Percentiles rank a stretch among this genome's conserved stretches.
Conservation (phyloP, 2,329 filamentous ascomycete species). For the Hypoxylon sp. region DNA sequence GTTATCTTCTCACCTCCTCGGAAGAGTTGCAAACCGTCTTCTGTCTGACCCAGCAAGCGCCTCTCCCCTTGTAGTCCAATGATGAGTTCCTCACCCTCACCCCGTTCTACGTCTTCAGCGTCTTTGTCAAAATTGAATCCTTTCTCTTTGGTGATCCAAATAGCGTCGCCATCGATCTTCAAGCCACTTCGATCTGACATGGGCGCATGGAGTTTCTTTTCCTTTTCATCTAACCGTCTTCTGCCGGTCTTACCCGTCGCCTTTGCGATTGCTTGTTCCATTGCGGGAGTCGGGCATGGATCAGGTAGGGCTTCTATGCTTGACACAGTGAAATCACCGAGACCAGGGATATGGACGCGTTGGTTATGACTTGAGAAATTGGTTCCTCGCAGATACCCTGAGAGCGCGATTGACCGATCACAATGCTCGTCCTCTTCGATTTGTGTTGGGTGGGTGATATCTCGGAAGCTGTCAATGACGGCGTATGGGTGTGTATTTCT, state of each 20-base stretch:
- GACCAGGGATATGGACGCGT: conserved; percentile 90
- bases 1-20: conserved; percentile 80
- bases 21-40: conserved; percentile 89
- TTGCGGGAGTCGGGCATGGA: conserved; percentile 92
- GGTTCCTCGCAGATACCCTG: conserved; percentile 93
- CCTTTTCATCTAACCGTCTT: conserved; percentile 91
- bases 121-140: conserved; percentile 82
- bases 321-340: conserved; percentile 88
- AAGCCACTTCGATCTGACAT: conserved; percentile 98
- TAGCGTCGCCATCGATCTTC: conserved; percentile 95
- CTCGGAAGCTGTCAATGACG: conserved; percentile 92
- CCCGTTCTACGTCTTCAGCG: conserved; percentile 79
- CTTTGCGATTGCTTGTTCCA: conserved; percentile 90
- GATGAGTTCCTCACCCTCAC: conserved; percentile 96
- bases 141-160: conserved; percentile 84
- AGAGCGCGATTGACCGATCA: conserved; percentile 90
- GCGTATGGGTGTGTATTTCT: conserved; percentile 96
- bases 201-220: conserved; percentile 94
- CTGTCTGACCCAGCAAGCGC: conserved; percentile 84
- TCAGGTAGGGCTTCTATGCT: conserved; percentile 91
- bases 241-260: conserved; percentile 85
- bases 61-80: conserved; percentile 89
- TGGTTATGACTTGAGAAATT: conserved; percentile 92
- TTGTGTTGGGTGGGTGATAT: conserved; percentile 92
- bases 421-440: conserved; percentile 91